Conservation (phyloP, 371 early-diverging fungal species). For the Coemansia sp. region DNA sequence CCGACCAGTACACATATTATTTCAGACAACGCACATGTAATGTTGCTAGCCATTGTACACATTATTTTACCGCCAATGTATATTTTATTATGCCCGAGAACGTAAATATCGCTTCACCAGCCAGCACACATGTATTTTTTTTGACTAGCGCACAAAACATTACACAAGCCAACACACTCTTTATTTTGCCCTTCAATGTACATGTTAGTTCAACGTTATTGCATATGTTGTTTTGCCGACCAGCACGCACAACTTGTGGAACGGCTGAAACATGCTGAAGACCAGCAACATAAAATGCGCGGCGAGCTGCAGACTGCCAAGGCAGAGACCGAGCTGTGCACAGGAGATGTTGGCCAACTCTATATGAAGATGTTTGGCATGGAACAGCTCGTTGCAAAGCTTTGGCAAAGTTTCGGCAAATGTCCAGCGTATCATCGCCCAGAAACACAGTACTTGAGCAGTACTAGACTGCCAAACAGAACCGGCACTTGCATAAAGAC, state of each 20-base stretch:
- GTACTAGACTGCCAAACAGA: conserved; percentile 25
- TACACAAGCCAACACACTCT: no score
- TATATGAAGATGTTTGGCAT: conserved; percentile 31
- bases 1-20: no score
- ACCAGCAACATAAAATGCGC: conserved; percentile 6
- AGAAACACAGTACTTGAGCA: not conserved
- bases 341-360: conserved; percentile 13
- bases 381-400: conserved; percentile 13
- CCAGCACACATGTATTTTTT: no score
- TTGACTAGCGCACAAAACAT: no score
- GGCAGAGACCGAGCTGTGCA: not conserved
- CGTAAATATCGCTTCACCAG: no score
- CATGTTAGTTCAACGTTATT: no score
- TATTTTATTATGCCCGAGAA: no score
- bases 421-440: not conserved
- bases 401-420: conserved; percentile 1
- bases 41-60: no score
- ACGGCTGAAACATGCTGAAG: conserved; percentile 17
- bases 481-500: conserved; percentile 4
- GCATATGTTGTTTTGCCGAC: no score
- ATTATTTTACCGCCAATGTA: no score
- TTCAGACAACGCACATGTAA: no score
- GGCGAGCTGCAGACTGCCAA: conserved; percentile 1
- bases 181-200: no score
- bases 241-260: conserved; percentile 32